These are phyloP conservation scores for Thinopyrum elongatum DNA, from an alignment of 176 grass and related monocot genomes.

Conservation along the genomic window DNA sequence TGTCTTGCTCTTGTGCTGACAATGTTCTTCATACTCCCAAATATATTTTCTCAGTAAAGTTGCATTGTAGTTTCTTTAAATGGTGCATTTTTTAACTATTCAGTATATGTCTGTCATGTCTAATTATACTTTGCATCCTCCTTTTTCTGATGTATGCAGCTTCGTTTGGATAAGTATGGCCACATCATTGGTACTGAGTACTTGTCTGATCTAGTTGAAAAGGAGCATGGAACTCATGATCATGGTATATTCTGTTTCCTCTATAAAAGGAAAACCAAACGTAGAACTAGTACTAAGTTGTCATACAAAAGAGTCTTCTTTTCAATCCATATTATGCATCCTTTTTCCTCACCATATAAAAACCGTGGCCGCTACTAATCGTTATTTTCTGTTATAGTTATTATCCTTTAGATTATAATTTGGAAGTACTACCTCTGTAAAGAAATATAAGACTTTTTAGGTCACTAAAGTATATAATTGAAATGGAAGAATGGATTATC, in stretches of 20 bases:
- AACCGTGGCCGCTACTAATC: background rate
- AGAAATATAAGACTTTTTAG: too few species aligned
- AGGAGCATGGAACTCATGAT: conserved; percentile 63
- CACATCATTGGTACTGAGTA: conserved; percentile 84
- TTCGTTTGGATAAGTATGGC: conserved; percentile 73
- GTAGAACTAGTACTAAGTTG: background rate
- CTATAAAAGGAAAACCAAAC: background rate
- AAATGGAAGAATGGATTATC: background rate
- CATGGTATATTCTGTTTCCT: conserved; percentile 61
- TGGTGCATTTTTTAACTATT: background rate
- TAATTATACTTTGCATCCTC: conserved; percentile 33
- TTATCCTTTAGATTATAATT: background rate
- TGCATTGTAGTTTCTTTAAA: background rate
- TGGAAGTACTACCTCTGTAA: background rate
- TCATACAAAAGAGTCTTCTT: background rate
- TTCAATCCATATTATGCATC: background rate
- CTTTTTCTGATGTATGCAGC: conserved; percentile 51
- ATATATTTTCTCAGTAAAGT: background rate
- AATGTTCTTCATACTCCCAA: background rate
- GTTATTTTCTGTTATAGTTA: conserved; percentile 5
- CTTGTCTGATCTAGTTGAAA: conserved; percentile 96
- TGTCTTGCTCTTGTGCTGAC: conserved; percentile 4
- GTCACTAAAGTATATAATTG: background rate
- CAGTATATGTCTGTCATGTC: background rate
- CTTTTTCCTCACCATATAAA: background rate